Evolutionary conservation across 2,329 filamentous ascomycete genomes (phyloP), one percentile per base, ranked within the genome.

Genomic region (Torrubiellomyces zombiae): DNA sequence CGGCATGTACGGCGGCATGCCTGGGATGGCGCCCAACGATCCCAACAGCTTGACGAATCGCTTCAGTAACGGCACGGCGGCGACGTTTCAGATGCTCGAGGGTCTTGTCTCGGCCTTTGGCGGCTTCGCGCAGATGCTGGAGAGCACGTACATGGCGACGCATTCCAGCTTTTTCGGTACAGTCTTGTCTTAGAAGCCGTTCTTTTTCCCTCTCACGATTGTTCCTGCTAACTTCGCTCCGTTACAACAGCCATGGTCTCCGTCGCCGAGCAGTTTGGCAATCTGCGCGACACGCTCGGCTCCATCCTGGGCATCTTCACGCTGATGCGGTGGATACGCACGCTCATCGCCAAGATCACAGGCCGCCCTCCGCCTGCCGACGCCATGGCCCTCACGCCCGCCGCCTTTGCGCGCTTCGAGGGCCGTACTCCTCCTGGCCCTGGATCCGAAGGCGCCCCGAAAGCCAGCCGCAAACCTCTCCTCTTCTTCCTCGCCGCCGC

Each of bases 71-170:
- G 89, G 79, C 58, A 98, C 91, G 0, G 80, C 89, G 40, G 81
- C 86, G 8, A 98, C 89, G 0, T 98, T 98, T 46, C 89, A 95
- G 60, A 82, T 98, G 65, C 82, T 98, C 25, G 89, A 98, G 56
- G 89, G 85, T 39, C 79, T 98, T 29, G 89, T 98, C 9, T 81
- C 82, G 14, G 85, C 89, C 3, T 98, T 98, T 58, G 85, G 85
- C 12, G 89, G 91, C 1, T 95, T 98, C 47, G 82, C 91, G 9
- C 89, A 98, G 58, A 98, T 98, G 89, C 65, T 98, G 15, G 89
- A 98, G 56, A 95, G 89, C 59, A 95, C 89, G 8, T 98, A 94
- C 43, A 98, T 98, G 91, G 89, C 91, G 16, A 98, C 89, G 1
- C 89, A 98, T 53, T 94, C 85, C 5, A 93, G 82, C 27, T 98